Conservation (phyloP, 169 alveolate species). For the Eimeria tenella region DNA sequence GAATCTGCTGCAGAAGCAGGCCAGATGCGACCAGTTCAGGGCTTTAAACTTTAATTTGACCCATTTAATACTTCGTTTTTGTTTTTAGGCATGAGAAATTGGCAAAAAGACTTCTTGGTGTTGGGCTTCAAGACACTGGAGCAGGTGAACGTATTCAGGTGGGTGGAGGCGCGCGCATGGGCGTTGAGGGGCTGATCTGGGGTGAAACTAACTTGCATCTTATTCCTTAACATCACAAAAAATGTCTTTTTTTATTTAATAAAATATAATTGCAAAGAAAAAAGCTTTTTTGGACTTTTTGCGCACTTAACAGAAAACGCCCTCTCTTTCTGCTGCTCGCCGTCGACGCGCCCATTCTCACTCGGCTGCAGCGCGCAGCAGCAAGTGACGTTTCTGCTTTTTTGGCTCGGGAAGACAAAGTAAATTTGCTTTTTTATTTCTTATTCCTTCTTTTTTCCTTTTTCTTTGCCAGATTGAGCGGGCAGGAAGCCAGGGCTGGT, state of each 20-base stretch:
- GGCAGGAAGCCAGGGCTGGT: no score
- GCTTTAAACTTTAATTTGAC: neutral
- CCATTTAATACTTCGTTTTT: neutral
- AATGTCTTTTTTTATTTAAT: no score
- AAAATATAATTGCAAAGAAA: no score
- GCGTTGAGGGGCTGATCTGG: no score
- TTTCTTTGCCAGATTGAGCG: neutral
- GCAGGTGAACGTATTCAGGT: neutral
- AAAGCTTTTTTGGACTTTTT: neutral
- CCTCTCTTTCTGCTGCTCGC: slow-evolving; percentile 57
- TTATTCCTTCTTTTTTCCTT: neutral
- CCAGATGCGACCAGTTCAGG: no score
- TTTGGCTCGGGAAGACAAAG: neutral
- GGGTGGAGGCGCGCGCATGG: no score
- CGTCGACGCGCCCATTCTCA: slow-evolving; percentile 59
- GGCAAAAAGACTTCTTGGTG: neutral
- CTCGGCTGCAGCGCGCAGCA: neutral
- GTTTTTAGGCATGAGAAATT: neutral
- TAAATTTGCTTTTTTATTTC: neutral
- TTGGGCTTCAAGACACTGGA: slow-evolving; percentile 1
- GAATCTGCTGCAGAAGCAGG: no score
- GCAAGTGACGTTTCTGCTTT: neutral
- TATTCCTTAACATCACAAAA: no score
- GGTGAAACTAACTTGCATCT: no score
- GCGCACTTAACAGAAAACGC: slow-evolving; percentile 28